Base-by-base conservation (phyloP, 2,329 filamentous ascomycete species). In the Pyricularia grisea region DNA sequence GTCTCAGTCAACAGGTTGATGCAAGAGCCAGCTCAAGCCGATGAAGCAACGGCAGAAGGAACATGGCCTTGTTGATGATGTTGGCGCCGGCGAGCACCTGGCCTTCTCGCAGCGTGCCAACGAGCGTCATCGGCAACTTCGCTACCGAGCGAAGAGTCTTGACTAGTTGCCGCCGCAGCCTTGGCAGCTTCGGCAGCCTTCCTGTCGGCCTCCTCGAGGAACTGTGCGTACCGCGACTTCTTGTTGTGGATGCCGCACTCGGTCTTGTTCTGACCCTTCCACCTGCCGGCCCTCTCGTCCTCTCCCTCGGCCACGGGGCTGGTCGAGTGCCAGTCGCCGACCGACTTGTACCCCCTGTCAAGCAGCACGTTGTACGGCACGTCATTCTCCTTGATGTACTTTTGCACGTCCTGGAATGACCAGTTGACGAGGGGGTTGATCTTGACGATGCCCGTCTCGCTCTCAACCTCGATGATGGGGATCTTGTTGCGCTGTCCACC, bases 161-260 rank as follows among this genome's bases (percentile, higher is more conserved):
- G 17, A 9, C 14, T 30, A 10, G 9, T 10, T 20, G 23, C 28
- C 10, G 12, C 55, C 6, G 65, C 25, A 27, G 17, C 33, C 55
- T 63, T 58, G 42, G 25, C 67, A 25, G 67, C 67, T 12, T 36
- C 55, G 9, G 42, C 36, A 3, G 67, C 67, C 67, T 68, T 28
- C 28, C 31, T 58, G 30, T 58, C 67, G 58, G 50, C 67, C 60
- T 68, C 27, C 33, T 68, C 84, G 69, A 97, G 81, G 80, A 91
- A 97, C 80, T 94, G 89, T 12, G 93, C 92, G 76, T 98, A 99
- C 74, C 93, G 90, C 70, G 92, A 97, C 79, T 94, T 90, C 81
- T 95, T 96, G 85, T 98, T 98, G 87, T 99, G 95, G 77, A 99
- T 98, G 66, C 95, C 95, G 79, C 95, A 99, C 83, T 99, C 95